phyloP scores from a whole-genome alignment of 441 rosid species.

The Croton setiger region DNA sequence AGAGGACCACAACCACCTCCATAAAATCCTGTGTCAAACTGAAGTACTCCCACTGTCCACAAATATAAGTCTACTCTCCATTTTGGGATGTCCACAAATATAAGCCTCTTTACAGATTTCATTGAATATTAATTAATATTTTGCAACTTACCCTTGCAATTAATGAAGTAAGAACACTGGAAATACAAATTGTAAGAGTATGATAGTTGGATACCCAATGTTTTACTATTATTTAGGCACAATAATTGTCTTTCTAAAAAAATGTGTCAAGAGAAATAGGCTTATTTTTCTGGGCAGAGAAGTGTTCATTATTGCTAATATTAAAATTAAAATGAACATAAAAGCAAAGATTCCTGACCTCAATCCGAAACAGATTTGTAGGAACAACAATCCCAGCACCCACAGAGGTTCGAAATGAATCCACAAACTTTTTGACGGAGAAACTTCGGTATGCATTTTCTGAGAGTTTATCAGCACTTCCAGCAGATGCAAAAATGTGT shows the following conservation, averaged over 20 bases:
- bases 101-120: no score
- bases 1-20: neutral
- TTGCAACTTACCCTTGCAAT: no score
- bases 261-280: no score
- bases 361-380: slow-evolving; percentile 63
- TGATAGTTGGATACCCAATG: no score
- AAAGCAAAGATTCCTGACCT: slow-evolving; percentile 48
- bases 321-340: slow-evolving; percentile 1
- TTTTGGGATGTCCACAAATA: no score
- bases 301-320: neutral
- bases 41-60: neutral
- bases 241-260: no score
- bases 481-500: slow-evolving; percentile 77
- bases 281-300: no score
- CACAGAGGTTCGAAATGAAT: slow-evolving; percentile 62
- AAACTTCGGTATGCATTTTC: slow-evolving; percentile 62
- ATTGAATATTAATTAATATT: no score
- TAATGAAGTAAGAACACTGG: no score
- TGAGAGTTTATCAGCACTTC: slow-evolving; percentile 65
- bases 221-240: no score
- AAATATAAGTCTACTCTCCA: no score
- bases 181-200: no score
- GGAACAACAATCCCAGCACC: slow-evolving; percentile 91
- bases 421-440: slow-evolving; percentile 42
- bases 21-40: neutral